phyloP scores from a whole-genome alignment of 1,284 basidiomycete species.

The Exsudoporus floridanus region DNA sequence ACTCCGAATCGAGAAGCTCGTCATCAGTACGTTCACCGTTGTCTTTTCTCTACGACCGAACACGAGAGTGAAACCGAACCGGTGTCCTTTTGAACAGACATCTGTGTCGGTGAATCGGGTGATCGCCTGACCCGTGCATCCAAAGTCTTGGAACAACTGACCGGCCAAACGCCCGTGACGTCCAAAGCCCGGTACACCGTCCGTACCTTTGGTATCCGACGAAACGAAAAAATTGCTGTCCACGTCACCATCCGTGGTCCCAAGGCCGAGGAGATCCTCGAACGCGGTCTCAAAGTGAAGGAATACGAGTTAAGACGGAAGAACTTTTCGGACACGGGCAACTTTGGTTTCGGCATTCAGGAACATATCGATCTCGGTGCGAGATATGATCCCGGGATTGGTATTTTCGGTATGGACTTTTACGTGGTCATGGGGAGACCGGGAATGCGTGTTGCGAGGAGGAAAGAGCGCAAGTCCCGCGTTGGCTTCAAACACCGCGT shows the following conservation, averaged over 20 bases:
- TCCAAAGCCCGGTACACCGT: slow-evolving; percentile 99
- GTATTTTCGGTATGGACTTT: slow-evolving; percentile 99
- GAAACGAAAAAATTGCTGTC: slow-evolving; percentile 99
- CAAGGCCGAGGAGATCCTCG: slow-evolving; percentile 99
- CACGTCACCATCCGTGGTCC: slow-evolving; percentile 99
- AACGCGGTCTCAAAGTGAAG: slow-evolving; percentile 99
- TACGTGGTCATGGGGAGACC: slow-evolving; percentile 98
- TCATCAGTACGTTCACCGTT: slow-evolving; percentile 81
- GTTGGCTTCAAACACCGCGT: slow-evolving; percentile 89
- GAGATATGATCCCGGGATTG: slow-evolving; percentile 95
- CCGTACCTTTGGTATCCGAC: slow-evolving; percentile 98
- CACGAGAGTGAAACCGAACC: neutral
- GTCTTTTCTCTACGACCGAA: neutral
- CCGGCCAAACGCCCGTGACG: slow-evolving; percentile 98
- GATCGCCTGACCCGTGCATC: slow-evolving; percentile 98
- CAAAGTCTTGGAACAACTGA: slow-evolving; percentile 99
- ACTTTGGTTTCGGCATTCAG: slow-evolving; percentile 98
- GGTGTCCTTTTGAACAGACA: slow-evolving; percentile 62
- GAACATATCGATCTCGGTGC: slow-evolving; percentile 99
- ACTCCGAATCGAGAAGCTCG: slow-evolving; percentile 97
- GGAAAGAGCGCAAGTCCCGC: slow-evolving; percentile 87
- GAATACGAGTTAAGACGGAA: slow-evolving; percentile 94
- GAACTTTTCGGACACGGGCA: slow-evolving; percentile 98
- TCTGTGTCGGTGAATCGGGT: slow-evolving; percentile 99
- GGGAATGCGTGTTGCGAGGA: slow-evolving; percentile 87